Percentiles rank a stretch among this genome's conserved stretches.
phyloP scores from a whole-genome alignment of 352 stramenopile genomes.

The Phytophthora tentaculata region DNA sequence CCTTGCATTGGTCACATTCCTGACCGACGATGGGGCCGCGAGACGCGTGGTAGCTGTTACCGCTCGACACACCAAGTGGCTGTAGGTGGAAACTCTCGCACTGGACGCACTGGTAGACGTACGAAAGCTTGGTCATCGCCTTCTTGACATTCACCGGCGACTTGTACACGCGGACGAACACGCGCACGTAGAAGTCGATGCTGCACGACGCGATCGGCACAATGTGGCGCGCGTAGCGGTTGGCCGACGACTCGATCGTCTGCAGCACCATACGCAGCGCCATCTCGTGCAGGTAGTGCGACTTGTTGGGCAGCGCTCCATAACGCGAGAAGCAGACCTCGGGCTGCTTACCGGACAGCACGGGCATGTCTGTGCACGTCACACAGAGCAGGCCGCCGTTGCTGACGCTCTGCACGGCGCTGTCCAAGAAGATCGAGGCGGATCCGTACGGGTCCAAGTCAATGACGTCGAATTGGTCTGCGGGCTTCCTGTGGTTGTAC shows the following conservation, averaged over 20 bases:
- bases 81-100: conserved; percentile 99
- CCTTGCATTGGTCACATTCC: conserved; percentile 81
- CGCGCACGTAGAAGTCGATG: conserved; percentile 99
- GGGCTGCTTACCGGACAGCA: conserved; percentile 89
- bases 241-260: conserved; percentile 94
- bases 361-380: conserved; percentile 99
- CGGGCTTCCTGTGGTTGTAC: conserved; percentile 86
- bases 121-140: conserved; percentile 91
- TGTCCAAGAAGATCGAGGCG: conserved; percentile 98
- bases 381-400: conserved; percentile 98
- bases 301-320: conserved; percentile 85
- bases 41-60: conserved; percentile 87
- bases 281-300: conserved; percentile 90
- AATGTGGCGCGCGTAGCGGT: conserved; percentile 97
- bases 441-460: conserved; percentile 99
- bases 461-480: conserved; percentile 98
- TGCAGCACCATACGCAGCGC: conserved; percentile 94
- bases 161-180: conserved; percentile 99
- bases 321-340: conserved; percentile 92
- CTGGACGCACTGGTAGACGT: conserved; percentile 92
- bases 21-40: conserved; percentile 73
- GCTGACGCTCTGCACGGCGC: conserved; percentile 93
- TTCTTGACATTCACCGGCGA: conserved; percentile 95
- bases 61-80: conserved; percentile 87
- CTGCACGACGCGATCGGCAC: conserved; percentile 97